phyloP scores from a whole-genome alignment of 1,284 basidiomycete species.

The Afroboletus lepidellus region DNA sequence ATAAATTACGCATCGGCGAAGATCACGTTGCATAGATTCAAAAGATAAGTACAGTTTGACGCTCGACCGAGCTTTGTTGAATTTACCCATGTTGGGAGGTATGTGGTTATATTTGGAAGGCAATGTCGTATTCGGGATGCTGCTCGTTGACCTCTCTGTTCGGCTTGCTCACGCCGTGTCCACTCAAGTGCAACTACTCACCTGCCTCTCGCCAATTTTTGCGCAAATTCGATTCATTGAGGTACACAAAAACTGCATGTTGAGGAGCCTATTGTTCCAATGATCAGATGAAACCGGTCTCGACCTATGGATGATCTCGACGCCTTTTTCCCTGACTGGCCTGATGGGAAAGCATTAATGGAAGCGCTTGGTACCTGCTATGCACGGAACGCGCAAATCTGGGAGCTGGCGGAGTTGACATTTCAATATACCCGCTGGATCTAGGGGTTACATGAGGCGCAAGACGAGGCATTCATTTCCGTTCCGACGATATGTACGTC shows the following conservation, averaged over 20 bases:
- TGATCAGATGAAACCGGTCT: too few species aligned
- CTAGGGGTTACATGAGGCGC: neutral
- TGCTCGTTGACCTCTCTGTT: too few species aligned
- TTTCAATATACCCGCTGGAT: neutral
- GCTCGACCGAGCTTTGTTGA: too few species aligned
- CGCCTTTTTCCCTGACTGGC: neutral
- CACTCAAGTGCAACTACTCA: too few species aligned
- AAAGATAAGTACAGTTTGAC: neutral
- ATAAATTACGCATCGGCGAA: neutral
- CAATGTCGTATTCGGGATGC: too few species aligned
- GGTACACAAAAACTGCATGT: too few species aligned
- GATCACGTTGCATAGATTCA: neutral
- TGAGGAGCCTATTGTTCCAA: too few species aligned
- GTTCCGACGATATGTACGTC: constrained; percentile 11
- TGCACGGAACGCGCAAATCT: constrained; percentile 1
- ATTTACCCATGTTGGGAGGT: too few species aligned
- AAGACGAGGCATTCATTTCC: constrained; percentile 16
- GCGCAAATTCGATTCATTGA: too few species aligned
- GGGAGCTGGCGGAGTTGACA: neutral
- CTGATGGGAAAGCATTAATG: neutral
- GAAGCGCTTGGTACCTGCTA: neutral
- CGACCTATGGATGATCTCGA: neutral
- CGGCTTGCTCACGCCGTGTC: too few species aligned
- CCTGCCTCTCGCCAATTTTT: too few species aligned
- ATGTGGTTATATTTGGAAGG: too few species aligned